These are phyloP conservation scores for Blakeslea trispora DNA, from an alignment of 371 early-diverging fungal genomes.

Conservation along the genomic window DNA sequence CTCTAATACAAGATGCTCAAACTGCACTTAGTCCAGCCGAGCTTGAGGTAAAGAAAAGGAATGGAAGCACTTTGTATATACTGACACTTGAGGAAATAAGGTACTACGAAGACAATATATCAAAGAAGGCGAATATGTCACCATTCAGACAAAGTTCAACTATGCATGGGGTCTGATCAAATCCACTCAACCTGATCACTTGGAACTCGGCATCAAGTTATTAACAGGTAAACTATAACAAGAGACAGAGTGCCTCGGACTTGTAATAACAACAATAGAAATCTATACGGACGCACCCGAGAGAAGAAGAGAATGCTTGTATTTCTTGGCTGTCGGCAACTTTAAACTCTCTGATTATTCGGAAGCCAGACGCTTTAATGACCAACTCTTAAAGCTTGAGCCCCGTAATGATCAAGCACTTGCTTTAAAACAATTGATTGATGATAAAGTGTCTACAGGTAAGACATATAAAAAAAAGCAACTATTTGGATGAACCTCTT, in stretches of 20 bases:
- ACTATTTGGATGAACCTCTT: too few species aligned
- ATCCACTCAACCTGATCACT: constrained; percentile 63
- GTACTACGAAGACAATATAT: constrained; percentile 74
- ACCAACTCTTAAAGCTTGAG: constrained; percentile 78
- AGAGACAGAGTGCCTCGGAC: constrained; percentile 1
- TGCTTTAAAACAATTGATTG: constrained; percentile 75
- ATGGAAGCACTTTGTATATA: too few species aligned
- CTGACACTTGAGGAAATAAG: too few species aligned
- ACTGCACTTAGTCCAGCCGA: constrained; percentile 41
- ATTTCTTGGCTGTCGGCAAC: constrained; percentile 90
- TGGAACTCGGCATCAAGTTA: constrained; percentile 76
- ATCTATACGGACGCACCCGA: constrained; percentile 83
- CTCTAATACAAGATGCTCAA: constrained; percentile 46
- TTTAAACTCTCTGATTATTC: constrained; percentile 86
- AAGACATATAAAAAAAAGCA: too few species aligned
- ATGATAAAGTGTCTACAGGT: constrained; percentile 83
- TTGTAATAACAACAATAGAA: constrained; percentile 48
- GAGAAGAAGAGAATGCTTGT: constrained; percentile 91
- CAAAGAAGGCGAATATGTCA: constrained; percentile 65
- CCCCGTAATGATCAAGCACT: constrained; percentile 85
- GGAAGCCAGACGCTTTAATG: constrained; percentile 78
- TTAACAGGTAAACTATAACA: constrained; percentile 69
- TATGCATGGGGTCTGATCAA: constrained; percentile 93
- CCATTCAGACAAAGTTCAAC: constrained; percentile 93
- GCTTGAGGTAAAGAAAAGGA: constrained; percentile 31